These are phyloP conservation scores for Graphiopsis chlorocephala DNA, from an alignment of 2,329 filamentous ascomycete species.

Conservation along the genomic window DNA sequence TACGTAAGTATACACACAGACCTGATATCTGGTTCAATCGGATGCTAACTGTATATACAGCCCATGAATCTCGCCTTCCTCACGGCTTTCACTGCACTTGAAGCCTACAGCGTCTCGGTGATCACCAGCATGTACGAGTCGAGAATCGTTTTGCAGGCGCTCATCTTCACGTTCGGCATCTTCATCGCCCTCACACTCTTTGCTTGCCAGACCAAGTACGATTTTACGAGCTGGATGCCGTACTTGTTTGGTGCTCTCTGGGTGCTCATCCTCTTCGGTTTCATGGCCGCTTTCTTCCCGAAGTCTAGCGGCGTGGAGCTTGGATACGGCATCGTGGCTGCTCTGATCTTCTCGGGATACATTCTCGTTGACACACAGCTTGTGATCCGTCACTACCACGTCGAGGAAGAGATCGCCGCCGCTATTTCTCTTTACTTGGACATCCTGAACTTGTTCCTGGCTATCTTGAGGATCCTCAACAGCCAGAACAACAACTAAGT, in stretches of 20 bases:
- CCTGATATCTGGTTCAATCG: too few relatives aligned
- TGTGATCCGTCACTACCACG: slow-evolving; percentile 91
- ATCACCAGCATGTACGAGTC: slow-evolving; percentile 86
- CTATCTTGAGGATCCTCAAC: slow-evolving; percentile 93
- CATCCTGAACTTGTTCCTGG: slow-evolving; percentile 94
- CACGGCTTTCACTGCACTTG: slow-evolving; percentile 80
- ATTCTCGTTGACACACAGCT: slow-evolving; percentile 96
- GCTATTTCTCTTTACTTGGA: slow-evolving; percentile 83
- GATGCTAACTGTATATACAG: slow-evolving; percentile 47
- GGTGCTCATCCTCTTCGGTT: slow-evolving; percentile 87
- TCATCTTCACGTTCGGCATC: slow-evolving; percentile 73
- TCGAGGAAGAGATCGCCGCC: slow-evolving; percentile 96
- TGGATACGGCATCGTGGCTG: slow-evolving; percentile 75
- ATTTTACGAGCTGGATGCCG: slow-evolving; percentile 96
- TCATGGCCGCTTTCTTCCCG: slow-evolving; percentile 88
- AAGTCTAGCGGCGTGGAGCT: slow-evolving; percentile 78
- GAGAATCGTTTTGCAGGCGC: slow-evolving; percentile 81
- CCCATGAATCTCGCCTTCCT: slow-evolving; percentile 94
- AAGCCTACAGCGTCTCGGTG: slow-evolving; percentile 91
- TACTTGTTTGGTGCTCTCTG: slow-evolving; percentile 90
- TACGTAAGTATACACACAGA: neutral
- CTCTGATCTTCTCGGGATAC: slow-evolving; percentile 89
- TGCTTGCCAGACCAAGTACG: slow-evolving; percentile 95
- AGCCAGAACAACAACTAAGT: slow-evolving; percentile 89
- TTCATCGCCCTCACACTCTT: slow-evolving; percentile 69